phyloP scores from a whole-genome alignment of 2,329 filamentous ascomycete species.

The Ramularia endophylla region DNA sequence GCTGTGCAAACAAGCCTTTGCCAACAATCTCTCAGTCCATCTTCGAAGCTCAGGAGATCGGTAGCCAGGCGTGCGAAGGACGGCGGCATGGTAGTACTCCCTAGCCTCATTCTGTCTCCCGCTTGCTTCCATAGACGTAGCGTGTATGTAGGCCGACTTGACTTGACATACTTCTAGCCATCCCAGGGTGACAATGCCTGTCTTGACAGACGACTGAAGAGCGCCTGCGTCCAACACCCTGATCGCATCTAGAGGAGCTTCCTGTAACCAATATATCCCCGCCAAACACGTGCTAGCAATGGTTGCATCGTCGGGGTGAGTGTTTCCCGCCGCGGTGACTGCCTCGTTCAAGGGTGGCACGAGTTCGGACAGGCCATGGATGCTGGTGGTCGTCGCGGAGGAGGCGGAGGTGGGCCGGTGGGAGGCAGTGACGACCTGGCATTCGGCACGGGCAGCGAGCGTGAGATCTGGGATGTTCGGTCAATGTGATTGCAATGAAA shows the following conservation, averaged over 20 bases:
- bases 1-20: conserved; percentile 25
- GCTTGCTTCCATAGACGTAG: conserved; percentile 23
- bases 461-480: conserved; percentile 36
- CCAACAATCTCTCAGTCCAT: conserved; percentile 31
- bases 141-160: conserved; percentile 26
- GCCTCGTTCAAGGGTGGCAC: conserved; percentile 37
- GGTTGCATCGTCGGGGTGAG: conserved; percentile 50
- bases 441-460: conserved; percentile 42
- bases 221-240: conserved; percentile 37
- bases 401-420: conserved; percentile 39
- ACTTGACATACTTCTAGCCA: conserved; percentile 73
- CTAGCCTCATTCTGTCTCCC: conserved; percentile 20
- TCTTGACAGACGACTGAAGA: conserved; percentile 1
- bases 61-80: conserved; percentile 22
- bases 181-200: conserved; percentile 33
- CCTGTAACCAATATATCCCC: conserved; percentile 77
- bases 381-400: conserved; percentile 31
- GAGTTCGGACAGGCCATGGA: conserved; percentile 32
- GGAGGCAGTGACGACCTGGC: conserved; percentile 40
- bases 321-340: conserved; percentile 15
- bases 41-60: conserved; percentile 26
- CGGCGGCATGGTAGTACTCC: conserved; percentile 18
- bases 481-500: conserved; percentile 5
- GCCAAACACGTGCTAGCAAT: conserved; percentile 79
- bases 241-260: conserved; percentile 53